phyloP scores from a whole-genome alignment of 2,329 filamentous ascomycete genomes.

The Trichoderma guizhouense region DNA sequence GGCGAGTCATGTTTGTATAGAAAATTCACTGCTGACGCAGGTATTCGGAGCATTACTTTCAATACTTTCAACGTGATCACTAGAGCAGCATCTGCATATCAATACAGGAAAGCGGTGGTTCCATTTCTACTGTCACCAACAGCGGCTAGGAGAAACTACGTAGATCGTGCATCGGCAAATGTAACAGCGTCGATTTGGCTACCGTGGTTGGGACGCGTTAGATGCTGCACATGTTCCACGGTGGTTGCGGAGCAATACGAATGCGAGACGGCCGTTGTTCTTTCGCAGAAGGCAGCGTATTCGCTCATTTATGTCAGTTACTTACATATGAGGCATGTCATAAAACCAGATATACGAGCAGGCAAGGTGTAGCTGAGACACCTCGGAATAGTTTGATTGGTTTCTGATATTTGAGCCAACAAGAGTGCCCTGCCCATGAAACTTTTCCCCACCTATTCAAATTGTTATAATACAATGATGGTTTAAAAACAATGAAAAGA shows the following conservation, averaged over 20 bases:
- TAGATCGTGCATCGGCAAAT: not conserved
- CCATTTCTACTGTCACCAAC: not conserved
- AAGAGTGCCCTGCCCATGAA: not conserved
- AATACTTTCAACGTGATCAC: not conserved
- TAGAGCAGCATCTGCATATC: not conserved
- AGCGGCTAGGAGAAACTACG: not conserved
- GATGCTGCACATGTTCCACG: not conserved
- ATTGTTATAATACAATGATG: not conserved
- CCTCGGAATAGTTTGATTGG: not conserved
- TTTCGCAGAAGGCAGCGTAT: not conserved
- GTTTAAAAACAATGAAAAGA: not conserved
- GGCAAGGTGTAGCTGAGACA: not conserved
- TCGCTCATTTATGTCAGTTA: not conserved
- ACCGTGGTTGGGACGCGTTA: not conserved
- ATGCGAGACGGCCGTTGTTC: not conserved
- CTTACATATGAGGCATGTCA: not conserved
- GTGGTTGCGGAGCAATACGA: not conserved
- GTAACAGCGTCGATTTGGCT: not conserved
- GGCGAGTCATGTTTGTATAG: not conserved
- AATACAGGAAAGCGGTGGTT: not conserved
- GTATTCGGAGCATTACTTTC: not conserved
- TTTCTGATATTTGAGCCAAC: not conserved
- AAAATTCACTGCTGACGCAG: not conserved
- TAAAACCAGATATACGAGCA: not conserved
- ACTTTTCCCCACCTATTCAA: accelerated